Percentiles rank a stretch among this genome's conserved stretches.
Conservation (phyloP, 148 eudicot genomes). For the Limonium bicolor region DNA sequence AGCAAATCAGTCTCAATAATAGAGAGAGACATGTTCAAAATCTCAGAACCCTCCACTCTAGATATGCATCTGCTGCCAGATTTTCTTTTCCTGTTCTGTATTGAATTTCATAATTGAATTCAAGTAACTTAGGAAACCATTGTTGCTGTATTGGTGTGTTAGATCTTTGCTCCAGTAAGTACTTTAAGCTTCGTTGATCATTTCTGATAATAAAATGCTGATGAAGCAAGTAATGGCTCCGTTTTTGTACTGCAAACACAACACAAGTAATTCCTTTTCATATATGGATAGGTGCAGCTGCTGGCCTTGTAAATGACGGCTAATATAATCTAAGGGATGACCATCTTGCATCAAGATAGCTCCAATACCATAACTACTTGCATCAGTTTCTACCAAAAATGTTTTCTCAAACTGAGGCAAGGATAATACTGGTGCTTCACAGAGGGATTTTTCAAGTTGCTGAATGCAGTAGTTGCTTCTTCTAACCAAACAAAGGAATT, state of each 20-base stretch:
- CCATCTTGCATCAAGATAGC: neutral
- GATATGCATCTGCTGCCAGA: neutral
- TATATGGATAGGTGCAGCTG: neutral
- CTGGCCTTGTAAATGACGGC: neutral
- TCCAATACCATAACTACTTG: neutral
- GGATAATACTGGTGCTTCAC: neutral
- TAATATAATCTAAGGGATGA: neutral
- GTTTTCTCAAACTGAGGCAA: neutral
- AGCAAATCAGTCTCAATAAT: neutral
- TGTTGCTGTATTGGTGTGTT: neutral
- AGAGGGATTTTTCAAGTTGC: neutral
- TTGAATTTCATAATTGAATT: neutral
- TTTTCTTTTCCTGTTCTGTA: neutral
- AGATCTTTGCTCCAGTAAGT: neutral
- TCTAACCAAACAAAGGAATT: neutral
- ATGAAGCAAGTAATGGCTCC: neutral
- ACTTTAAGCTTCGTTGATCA: neutral
- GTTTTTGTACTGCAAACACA: neutral
- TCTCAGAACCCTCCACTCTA: neutral
- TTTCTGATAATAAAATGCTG: neutral
- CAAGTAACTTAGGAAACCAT: slow-evolving; percentile 1
- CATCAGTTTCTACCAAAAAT: neutral
- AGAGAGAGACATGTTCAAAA: neutral
- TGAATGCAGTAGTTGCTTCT: neutral
- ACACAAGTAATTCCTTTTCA: slow-evolving; percentile 5